Percentiles rank a stretch among this genome's conserved stretches.
These are phyloP conservation scores for Phytophthora cactorum DNA, from an alignment of 352 stramenopile genomes.

Conservation along the genomic window DNA sequence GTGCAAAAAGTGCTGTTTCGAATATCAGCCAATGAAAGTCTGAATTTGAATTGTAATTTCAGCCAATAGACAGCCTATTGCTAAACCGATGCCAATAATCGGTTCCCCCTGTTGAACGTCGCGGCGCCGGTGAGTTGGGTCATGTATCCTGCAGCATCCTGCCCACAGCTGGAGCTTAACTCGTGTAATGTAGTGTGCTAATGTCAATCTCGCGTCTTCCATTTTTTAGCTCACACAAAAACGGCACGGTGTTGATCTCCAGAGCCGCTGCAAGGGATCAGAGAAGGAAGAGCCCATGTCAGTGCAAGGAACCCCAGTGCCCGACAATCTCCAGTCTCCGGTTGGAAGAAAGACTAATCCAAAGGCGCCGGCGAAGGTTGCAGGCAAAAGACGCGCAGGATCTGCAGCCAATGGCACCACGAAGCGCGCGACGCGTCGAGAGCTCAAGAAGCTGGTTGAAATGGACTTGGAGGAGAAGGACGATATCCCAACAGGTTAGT, in stretches of 20 bases:
- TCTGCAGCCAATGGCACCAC: constrained; percentile 32
- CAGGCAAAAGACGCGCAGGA: constrained; percentile 49
- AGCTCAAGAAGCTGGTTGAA: constrained; percentile 83
- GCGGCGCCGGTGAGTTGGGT: constrained; percentile 9
- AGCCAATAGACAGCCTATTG: constrained; percentile 22
- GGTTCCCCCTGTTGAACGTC: constrained; percentile 15
- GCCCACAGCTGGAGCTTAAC: not conserved
- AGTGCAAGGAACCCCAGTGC: constrained; percentile 37
- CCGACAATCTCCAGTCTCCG: constrained; percentile 42
- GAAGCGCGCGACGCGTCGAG: constrained; percentile 71
- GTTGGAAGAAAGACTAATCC: constrained; percentile 39
- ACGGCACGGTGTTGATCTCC: not conserved
- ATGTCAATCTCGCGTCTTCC: not conserved
- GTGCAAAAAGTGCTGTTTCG: not conserved
- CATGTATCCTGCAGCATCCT: not conserved
- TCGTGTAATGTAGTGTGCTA: not conserved
- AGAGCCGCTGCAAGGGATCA: constrained; percentile 1
- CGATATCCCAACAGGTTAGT: constrained; percentile 42
- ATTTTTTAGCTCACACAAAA: not conserved
- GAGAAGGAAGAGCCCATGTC: constrained; percentile 30
- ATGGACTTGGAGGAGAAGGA: constrained; percentile 82
- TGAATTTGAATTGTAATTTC: not conserved
- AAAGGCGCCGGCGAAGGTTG: constrained; percentile 49
- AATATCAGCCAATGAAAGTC: constrained; percentile 43
- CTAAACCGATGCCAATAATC: constrained; percentile 9